These are phyloP conservation scores for Thalassiosira livingstoniorum DNA, from an alignment of 352 stramenopile genomes.

Conservation along the genomic window DNA sequence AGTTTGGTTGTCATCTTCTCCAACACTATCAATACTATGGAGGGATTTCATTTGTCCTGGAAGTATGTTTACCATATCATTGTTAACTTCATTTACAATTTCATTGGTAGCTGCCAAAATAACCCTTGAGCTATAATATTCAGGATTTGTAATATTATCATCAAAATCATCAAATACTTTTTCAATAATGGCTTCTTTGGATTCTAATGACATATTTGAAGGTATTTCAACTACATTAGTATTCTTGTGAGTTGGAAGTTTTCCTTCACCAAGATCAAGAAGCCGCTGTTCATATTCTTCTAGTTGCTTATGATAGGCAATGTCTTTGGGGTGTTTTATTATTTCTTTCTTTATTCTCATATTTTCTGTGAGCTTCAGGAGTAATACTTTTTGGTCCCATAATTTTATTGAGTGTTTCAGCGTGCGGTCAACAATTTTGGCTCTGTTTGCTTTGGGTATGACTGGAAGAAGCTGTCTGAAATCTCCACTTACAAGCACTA, in stretches of 20 bases:
- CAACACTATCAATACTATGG: no score
- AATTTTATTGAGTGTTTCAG: slow-evolving; percentile 2
- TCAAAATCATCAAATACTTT: slow-evolving; percentile 8
- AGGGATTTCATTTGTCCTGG: no score
- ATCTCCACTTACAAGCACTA: slow-evolving; percentile 17
- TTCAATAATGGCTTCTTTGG: not conserved
- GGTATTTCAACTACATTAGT: not conserved
- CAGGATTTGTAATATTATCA: no score
- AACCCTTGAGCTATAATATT: no score
- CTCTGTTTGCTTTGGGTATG: not conserved
- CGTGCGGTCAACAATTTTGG: not conserved
- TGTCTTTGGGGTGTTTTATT: not conserved
- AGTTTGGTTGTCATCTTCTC: no score
- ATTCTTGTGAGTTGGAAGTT: not conserved
- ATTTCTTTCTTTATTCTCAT: slow-evolving; percentile 20
- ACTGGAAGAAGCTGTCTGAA: slow-evolving; percentile 29
- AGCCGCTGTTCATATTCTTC: slow-evolving; percentile 10
- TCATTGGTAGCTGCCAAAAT: no score
- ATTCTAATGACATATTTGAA: not conserved
- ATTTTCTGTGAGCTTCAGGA: slow-evolving; percentile 6
- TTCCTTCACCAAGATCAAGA: slow-evolving; percentile 16
- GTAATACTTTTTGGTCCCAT: slow-evolving; percentile 14
- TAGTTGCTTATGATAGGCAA: not conserved
- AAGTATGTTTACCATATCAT: no score
- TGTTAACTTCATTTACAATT: no score